Percentiles rank a stretch among this genome's conserved stretches.
These are phyloP conservation scores for Leccinum uliginosum DNA, from an alignment of 768 basidiomycete species.

Conservation along the genomic window DNA sequence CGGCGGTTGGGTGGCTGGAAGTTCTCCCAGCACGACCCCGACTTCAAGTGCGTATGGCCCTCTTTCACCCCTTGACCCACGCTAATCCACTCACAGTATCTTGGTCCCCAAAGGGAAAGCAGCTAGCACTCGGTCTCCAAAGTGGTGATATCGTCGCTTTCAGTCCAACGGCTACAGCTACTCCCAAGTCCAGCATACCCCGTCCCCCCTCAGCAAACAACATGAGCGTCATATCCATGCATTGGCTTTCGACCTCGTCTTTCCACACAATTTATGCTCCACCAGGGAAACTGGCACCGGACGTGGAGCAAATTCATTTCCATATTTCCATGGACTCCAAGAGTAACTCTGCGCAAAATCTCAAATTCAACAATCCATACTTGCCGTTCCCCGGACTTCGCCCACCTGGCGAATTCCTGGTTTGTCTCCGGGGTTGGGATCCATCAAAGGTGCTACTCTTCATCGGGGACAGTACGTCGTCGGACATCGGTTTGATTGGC, in stretches of 20 bases:
- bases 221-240: slow-evolving; percentile 45
- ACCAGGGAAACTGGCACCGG: slow-evolving; percentile 33
- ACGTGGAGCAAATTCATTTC: slow-evolving; percentile 40
- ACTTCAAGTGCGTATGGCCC: slow-evolving; percentile 49
- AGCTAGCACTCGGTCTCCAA: slow-evolving; percentile 70
- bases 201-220: slow-evolving; percentile 49
- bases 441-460: slow-evolving; percentile 40
- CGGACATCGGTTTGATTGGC: slow-evolving; percentile 47
- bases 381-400: slow-evolving; percentile 43
- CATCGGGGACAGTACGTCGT: slow-evolving; percentile 46
- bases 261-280: slow-evolving; percentile 65
- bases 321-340: slow-evolving; percentile 41
- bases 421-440: slow-evolving; percentile 41
- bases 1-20: slow-evolving; percentile 53
- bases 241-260: slow-evolving; percentile 67
- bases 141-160: slow-evolving; percentile 70
- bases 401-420: slow-evolving; percentile 40
- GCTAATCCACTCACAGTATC: slow-evolving; percentile 45
- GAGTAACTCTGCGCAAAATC: slow-evolving; percentile 33
- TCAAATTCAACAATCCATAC: slow-evolving; percentile 38
- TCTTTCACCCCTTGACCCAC: neutral
- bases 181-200: slow-evolving; percentile 53
- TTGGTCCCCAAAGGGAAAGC: slow-evolving; percentile 87
- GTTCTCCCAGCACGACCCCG: slow-evolving; percentile 47
- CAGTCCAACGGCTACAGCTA: slow-evolving; percentile 48